Base-by-base conservation (phyloP, 2,329 filamentous ascomycete species). In the Pseudocercospora eumusae region DNA sequence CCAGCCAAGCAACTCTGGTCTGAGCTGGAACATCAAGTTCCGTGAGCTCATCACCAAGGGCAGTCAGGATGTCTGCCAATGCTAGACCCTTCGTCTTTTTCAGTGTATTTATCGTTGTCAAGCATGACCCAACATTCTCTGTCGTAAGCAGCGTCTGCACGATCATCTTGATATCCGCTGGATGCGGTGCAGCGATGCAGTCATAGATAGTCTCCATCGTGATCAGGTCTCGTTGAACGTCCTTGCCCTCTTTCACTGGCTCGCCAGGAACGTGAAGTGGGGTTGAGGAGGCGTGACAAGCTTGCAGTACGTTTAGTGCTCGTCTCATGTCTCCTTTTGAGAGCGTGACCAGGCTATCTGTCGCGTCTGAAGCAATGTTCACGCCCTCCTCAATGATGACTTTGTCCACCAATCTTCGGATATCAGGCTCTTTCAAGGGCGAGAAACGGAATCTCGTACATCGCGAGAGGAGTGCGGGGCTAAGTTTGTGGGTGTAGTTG, bases 401-500 rank as follows among this genome's bases (percentile, higher is more conserved):
- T 75, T 90, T 89, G 74, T 97, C 92, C 7, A 99, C 92, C 57
- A 98, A 77, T 1, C 85, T 83, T 56, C 91, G 83, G 63, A 99
- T 97, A 74, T 98, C 95, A 6, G 77, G 81, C 71, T 96, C 91
- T 75, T 96, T 96, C 59, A 99, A 80, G 10, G 95, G 95, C 68
- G 91, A 96, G 78, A 99, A 99, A 31, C 95, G 84, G 77, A 99
- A 99, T 40, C 95, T 83, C 9, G 95, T 99, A 78, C 95, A 99
- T 71, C 95, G 84, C 54, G 93, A 98, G 57, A 99, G 82, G 47
- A 99, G 82, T 0, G 95, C 95, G 0, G 95, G 93, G 11, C 92
- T 96, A 42, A 99, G 86, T 78, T 99, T 99, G 81, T 99, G 95
- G 28, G 95, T 95, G 78, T 99, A 99, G 79, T 99, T 99, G 70